Evolutionary conservation across 2,329 filamentous ascomycete genomes (phyloP), one percentile per base, ranked within the genome.

Genomic region (Alternaria triticina): DNA sequence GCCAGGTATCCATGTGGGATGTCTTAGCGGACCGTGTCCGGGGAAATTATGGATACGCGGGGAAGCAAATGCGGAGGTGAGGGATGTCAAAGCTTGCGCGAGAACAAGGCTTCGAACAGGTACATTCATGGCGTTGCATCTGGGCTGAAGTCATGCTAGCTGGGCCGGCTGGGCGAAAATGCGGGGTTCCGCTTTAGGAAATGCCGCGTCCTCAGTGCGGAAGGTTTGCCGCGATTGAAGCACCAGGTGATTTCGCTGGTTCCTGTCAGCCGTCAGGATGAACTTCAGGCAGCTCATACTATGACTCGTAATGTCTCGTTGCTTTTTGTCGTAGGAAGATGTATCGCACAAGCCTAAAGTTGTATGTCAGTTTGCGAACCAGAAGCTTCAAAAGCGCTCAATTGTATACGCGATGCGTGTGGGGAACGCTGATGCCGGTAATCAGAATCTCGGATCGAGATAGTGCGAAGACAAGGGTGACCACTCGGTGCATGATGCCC

Each of bases 31-130:
- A 40, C 45, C 44, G 33, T 47, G 52, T 52, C 56, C 43, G 64
- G 66, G 66, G 64, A 52, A 62, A 59, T 44, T 66, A 52, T 68
- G 66, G 66, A 43, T 46, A 50, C 54, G 51, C 30, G 61, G 64
- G 56, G 58, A 61, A 59, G 43, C 22, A 22, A 54, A 44, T 57
- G 65, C 62, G 56, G 59, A 54, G 62, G 46, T 50, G 20, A 47
- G 51, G 25, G 25, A 40, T n/a, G 17, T 30, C 12, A 30, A 58
- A 17, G 30, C 49, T 22, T 49, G 47, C 28, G 15, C 22, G 40
- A 47, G n/a, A 40, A 44, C 40, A 57, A 36, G 45, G 50, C 27
- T 46, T 51, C 55, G 44, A 25, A 22, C 15, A 44, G 23, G 11
- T 20, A 27, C 15, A 49, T n/a, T 27, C 22, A 36, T 50, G 44